Base-by-base conservation (phyloP, 257 asterid species). In the Solanum chilense region DNA sequence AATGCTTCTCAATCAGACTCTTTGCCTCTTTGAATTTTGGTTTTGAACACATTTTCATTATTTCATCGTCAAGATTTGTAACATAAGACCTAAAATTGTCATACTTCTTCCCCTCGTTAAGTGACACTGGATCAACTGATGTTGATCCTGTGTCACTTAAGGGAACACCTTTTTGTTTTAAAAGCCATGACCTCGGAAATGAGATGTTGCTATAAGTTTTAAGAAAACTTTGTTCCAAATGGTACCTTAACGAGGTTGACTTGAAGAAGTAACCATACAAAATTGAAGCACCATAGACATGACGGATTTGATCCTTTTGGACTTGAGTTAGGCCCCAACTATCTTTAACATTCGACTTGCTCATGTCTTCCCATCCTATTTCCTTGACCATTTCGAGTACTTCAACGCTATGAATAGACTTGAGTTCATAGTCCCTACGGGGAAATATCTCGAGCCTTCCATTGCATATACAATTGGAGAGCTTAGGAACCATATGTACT, bases 391-490 rank as follows among this genome's bases (percentile, higher is more conserved):
- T 90, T 69, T 96, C 93, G 33, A 96, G 89, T 49, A 86, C 95
- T 89, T 95, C 98, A 27, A 75, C 58, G 87, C 91, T 90, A 81
- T 97, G 96, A 29, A 97, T 92, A 4, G 99, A 96, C 93, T 94
- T 94, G 7, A 97, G 98, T 52, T 94, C 98, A 95, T 97, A 94
- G 73, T 94, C 95, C 90, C 90, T 93, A 2, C 95, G 90, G 15
- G 99, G 98, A 83, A 89, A 89, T 56, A 97, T 93, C 92, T 97
- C 99, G 0, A 97, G 91, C 85, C 99, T 88, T 66, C 93, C 93
- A 60, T 93, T 92, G 31, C 82, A 95, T 49, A 94, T 81, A 86
- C 99, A 96, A 91, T 92, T 90, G 85, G 98, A 93, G 31, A 95
- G 94, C 23, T 88, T 89, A 1, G 99, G 99, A 45, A 97, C 92